These are phyloP conservation scores for Dillenia turbinata DNA, from an alignment of 164 flowering plant species.

Conservation along the genomic window DNA sequence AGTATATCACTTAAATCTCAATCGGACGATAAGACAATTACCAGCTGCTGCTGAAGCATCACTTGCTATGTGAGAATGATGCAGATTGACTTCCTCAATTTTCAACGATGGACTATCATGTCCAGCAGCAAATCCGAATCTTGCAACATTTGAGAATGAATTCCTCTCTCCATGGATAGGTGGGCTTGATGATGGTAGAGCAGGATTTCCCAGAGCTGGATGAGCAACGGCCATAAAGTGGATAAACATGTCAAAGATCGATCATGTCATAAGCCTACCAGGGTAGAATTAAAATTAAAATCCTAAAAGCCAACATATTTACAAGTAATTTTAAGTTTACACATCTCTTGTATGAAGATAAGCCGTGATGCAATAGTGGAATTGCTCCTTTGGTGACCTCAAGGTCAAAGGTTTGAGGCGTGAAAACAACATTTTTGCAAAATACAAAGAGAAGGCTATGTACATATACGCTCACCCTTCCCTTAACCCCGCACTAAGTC, in stretches of 20 bases:
- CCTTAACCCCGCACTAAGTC: too few species aligned
- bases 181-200: conserved; percentile 56
- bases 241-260: background rate
- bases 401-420: too few species aligned
- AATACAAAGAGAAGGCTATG: too few species aligned
- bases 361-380: too few species aligned
- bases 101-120: conserved; percentile 69
- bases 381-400: too few species aligned
- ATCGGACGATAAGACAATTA: conserved; percentile 5
- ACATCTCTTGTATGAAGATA: too few species aligned
- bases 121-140: conserved; percentile 89
- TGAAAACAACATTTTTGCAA: too few species aligned
- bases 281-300: too few species aligned
- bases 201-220: conserved; percentile 68
- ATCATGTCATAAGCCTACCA: background rate
- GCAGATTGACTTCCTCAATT: conserved; percentile 31
- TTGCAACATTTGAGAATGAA: conserved; percentile 76
- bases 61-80: conserved; percentile 20
- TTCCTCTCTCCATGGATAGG: conserved; percentile 50
- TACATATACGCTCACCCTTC: too few species aligned
- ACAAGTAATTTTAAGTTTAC: too few species aligned
- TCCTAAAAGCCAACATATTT: background rate
- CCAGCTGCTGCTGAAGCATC: conserved; percentile 31
- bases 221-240: background rate
- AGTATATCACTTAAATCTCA: background rate